Evolutionary conservation across 83 land plant genomes (phyloP).

Genomic region (Thuja plicata): DNA sequence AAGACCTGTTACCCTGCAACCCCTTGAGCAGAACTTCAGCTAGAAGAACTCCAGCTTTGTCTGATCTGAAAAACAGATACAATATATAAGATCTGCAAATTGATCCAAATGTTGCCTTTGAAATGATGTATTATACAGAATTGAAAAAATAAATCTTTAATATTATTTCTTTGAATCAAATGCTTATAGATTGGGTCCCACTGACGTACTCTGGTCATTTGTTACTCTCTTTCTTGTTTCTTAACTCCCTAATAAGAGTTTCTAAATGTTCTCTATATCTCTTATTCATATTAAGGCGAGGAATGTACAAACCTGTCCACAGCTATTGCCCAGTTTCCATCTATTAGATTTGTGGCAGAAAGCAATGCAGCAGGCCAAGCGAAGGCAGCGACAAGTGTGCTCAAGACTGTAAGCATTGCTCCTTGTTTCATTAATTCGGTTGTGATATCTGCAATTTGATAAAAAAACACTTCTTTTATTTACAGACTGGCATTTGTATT

Average conservation of each 20-base stretch:
- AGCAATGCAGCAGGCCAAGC: slow-evolving; percentile 95
- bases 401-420: slow-evolving; percentile 92
- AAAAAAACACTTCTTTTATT: background rate
- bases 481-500: background rate
- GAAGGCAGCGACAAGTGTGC: slow-evolving; percentile 74
- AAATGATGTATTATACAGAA: background rate
- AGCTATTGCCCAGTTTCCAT: slow-evolving; percentile 95
- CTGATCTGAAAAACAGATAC: slow-evolving; percentile 58
- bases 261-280: background rate
- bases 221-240: background rate
- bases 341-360: slow-evolving; percentile 85
- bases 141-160: background rate
- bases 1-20: slow-evolving; percentile 85
- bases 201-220: background rate
- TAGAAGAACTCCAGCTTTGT: slow-evolving; percentile 93
- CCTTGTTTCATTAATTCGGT: slow-evolving; percentile 87
- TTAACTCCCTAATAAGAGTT: background rate
- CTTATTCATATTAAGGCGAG: background rate
- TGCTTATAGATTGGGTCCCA: background rate
- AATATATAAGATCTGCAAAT: background rate
- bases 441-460: slow-evolving; percentile 57
- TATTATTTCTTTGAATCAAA: background rate
- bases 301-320: slow-evolving; percentile 69
- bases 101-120: background rate
- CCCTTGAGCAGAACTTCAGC: slow-evolving; percentile 83